These are phyloP conservation scores for Cercospora zeina DNA, from an alignment of 2,329 filamentous ascomycete species.

Conservation along the genomic window DNA sequence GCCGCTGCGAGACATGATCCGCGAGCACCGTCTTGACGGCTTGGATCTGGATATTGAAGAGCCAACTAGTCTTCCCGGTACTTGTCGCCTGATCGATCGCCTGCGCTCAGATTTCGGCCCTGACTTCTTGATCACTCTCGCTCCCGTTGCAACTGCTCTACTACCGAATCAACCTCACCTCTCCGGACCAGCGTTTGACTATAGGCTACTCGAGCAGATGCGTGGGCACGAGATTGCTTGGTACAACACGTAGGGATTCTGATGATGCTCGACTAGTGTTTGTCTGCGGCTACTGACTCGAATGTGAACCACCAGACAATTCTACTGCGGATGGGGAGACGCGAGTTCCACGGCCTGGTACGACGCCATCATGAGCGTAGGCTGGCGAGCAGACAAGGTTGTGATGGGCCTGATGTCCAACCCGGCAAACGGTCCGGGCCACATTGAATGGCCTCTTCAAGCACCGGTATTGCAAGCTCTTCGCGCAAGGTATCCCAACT, in stretches of 20 bases:
- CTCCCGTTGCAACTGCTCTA: conserved; percentile 76
- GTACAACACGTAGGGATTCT: conserved; percentile 62
- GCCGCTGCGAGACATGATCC: conserved; percentile 66
- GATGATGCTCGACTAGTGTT: neutral
- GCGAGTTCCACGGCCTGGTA: conserved; percentile 55
- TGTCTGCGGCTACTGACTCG: conserved; percentile 4
- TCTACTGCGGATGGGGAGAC: conserved; percentile 88
- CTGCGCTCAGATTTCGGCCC: conserved; percentile 64
- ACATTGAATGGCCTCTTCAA: conserved; percentile 60
- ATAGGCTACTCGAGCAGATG: conserved; percentile 69
- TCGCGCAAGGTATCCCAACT: conserved; percentile 62
- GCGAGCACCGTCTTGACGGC: conserved; percentile 63
- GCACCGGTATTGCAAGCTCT: conserved; percentile 59
- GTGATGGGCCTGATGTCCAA: conserved; percentile 82
- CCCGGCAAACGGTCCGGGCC: conserved; percentile 62
- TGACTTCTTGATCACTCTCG: conserved; percentile 74
- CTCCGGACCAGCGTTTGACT: conserved; percentile 70
- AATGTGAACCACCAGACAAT: conserved; percentile 58
- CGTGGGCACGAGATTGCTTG: conserved; percentile 69
- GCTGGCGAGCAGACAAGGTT: conserved; percentile 72
- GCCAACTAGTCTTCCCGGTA: conserved; percentile 64
- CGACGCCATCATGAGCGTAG: conserved; percentile 58
- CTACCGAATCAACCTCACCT: conserved; percentile 61
- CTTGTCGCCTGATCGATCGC: conserved; percentile 54
- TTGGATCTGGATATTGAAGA: conserved; percentile 82